phyloP scores from a whole-genome alignment of 1,284 basidiomycete species.

The Sphaerobolus stellatus region DNA sequence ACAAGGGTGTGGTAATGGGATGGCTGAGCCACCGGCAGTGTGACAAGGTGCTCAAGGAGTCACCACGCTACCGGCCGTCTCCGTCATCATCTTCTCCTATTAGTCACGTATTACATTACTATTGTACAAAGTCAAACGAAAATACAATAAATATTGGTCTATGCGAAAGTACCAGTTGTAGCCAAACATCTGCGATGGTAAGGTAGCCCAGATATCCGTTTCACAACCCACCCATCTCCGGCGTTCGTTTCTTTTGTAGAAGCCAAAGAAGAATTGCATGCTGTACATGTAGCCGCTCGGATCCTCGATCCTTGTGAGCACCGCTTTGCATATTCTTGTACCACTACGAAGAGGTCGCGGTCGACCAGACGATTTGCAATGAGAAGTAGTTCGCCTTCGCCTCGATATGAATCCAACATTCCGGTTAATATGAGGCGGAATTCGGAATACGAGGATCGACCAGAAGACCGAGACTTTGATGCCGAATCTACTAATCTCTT shows the following conservation, averaged over 20 bases:
- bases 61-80: not conserved
- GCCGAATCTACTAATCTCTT: constrained; percentile 81
- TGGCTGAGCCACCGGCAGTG: not conserved
- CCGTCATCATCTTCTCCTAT: too few species aligned
- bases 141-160: constrained; percentile 2
- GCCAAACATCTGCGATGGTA: constrained; percentile 11
- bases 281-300: not conserved
- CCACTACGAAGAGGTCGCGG: constrained; percentile 76
- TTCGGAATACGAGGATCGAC: constrained; percentile 81
- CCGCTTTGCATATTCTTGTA: constrained; percentile 55
- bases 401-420: constrained; percentile 92
- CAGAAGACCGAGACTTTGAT: constrained; percentile 42
- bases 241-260: not conserved
- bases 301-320: constrained; percentile 44
- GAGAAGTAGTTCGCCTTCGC: constrained; percentile 87
- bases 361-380: constrained; percentile 85
- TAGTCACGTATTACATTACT: not conserved
- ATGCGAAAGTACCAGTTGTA: not conserved
- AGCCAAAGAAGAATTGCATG: not conserved
- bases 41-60: too few species aligned
- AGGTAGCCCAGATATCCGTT: constrained; percentile 5
- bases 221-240: constrained; percentile 3
- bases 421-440: constrained; percentile 88
- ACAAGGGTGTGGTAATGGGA: not conserved
- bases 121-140: too few species aligned